These are phyloP conservation scores for Microthlaspi erraticum DNA, from an alignment of 345 rosid species.

Conservation along the genomic window DNA sequence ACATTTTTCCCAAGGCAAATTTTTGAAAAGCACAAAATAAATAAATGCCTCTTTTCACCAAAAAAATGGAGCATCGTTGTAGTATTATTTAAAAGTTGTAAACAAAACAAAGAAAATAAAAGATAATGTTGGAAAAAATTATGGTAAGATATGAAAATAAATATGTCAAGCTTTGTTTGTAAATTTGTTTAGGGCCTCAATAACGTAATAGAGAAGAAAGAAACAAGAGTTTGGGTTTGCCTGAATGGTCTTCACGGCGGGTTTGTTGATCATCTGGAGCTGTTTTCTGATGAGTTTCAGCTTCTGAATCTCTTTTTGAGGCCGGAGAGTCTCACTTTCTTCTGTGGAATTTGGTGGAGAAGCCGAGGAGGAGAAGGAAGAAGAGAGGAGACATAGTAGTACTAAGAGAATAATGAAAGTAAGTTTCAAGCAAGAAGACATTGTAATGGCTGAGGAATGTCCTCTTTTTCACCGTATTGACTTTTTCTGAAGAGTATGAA, in stretches of 20 bases:
- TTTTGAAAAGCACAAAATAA: neutral
- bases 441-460: conserved; percentile 56
- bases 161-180: neutral
- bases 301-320: conserved; percentile 61
- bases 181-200: neutral
- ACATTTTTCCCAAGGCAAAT: neutral
- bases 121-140: too few species aligned
- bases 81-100: too few species aligned
- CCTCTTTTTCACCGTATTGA: conserved; percentile 53
- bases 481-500: conserved; percentile 49
- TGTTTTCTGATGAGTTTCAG: conserved; percentile 60
- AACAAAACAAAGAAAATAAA: too few species aligned
- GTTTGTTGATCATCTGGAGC: conserved; percentile 83
- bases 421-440: conserved; percentile 53
- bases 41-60: too few species aligned
- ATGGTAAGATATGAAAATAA: too few species aligned
- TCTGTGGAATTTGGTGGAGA: conserved; percentile 33
- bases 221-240: conserved; percentile 44
- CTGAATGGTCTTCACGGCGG: conserved; percentile 81
- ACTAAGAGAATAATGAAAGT: conserved; percentile 51
- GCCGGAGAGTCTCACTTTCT: conserved; percentile 54
- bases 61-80: too few species aligned
- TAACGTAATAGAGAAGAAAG: neutral
- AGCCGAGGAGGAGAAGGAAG: conserved; percentile 44
- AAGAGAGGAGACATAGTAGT: conserved; percentile 52